Conservation (phyloP, 257 asterid species). For the Ajuga chamaepitys region DNA sequence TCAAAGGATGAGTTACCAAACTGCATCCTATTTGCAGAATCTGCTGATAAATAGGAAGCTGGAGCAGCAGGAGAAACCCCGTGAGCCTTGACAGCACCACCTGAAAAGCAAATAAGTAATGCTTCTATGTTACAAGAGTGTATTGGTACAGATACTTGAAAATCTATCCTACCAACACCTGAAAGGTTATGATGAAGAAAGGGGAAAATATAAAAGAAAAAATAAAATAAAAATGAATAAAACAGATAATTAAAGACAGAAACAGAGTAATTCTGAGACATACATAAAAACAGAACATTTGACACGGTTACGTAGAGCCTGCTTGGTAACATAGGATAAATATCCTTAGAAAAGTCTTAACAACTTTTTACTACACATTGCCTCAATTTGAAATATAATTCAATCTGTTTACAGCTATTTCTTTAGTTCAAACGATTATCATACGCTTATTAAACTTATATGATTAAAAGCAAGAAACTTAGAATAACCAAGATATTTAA, state of each 20-base stretch:
- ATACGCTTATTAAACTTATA: background rate
- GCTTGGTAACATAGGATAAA: conserved; percentile 2
- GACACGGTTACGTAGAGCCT: background rate
- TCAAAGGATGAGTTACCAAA: conserved; percentile 66
- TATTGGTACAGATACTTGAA: background rate
- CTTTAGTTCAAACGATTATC: background rate
- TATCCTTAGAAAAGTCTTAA: background rate
- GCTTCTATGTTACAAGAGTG: conserved; percentile 11
- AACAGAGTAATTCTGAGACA: background rate
- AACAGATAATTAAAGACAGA: background rate
- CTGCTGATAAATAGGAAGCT: conserved; percentile 52
- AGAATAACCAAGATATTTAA: background rate
- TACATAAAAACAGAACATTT: background rate
- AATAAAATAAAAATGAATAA: background rate
- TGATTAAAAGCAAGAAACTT: background rate
- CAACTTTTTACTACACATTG: background rate
- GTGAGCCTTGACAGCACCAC: conserved; percentile 53
- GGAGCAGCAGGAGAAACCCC: conserved; percentile 48
- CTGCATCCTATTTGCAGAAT: conserved; percentile 55
- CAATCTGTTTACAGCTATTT: background rate
- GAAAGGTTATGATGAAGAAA: background rate
- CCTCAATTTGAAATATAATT: conserved; percentile 1
- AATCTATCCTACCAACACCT: background rate
- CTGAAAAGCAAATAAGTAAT: conserved; percentile 34
- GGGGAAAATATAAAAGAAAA: background rate